phyloP scores from a whole-genome alignment of 116 monocot species.

The Posidonia oceanica region DNA sequence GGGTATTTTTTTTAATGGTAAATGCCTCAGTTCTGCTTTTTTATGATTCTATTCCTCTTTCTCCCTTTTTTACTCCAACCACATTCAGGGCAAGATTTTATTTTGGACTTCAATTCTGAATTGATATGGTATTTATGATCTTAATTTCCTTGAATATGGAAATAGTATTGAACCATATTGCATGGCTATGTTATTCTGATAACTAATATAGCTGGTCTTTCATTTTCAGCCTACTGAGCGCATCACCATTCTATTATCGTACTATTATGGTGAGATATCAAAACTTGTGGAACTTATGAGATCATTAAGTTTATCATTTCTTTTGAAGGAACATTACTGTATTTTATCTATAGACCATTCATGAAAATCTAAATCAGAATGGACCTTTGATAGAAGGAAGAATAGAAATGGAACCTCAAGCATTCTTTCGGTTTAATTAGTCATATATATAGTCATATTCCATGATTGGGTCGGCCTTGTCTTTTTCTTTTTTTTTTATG shows the following conservation, averaged over 20 bases:
- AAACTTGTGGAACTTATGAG: not conserved
- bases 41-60: not conserved
- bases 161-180: not conserved
- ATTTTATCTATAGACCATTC: not conserved
- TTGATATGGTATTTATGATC: not conserved
- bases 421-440: too few species aligned
- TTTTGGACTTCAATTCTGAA: not conserved
- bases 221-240: slow-evolving; percentile 80
- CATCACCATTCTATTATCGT: slow-evolving; percentile 73
- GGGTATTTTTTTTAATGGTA: slow-evolving; percentile 99
- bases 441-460: too few species aligned
- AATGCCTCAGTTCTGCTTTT: not conserved
- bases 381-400: too few species aligned
- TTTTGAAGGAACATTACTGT: too few species aligned
- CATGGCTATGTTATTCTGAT: too few species aligned
- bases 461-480: too few species aligned
- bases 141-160: not conserved
- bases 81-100: not conserved
- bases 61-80: not conserved
- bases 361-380: not conserved
- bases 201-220: not conserved
- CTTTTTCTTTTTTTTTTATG: too few species aligned
- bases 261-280: slow-evolving; percentile 60
- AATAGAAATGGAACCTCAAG: too few species aligned
- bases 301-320: not conserved